These are phyloP conservation scores for Penicillium nordicum DNA, from an alignment of 2,329 filamentous ascomycete genomes.

Conservation along the genomic window DNA sequence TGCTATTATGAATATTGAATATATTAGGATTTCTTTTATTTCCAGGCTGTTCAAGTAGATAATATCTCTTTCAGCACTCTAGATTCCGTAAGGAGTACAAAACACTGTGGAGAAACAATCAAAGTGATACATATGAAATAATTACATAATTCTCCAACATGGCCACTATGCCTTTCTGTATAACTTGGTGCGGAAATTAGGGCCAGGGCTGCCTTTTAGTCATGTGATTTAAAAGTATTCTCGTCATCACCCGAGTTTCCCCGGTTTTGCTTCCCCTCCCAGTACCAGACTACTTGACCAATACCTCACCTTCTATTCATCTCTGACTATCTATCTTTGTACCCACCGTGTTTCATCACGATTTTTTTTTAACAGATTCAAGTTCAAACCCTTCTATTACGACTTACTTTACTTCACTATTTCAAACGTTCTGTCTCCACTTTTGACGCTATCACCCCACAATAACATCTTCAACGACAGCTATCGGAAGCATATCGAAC, in stretches of 20 bases:
- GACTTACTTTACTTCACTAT: background rate
- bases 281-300: conserved; percentile 12
- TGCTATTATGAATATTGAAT: background rate
- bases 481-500: conserved; percentile 9
- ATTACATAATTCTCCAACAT: background rate
- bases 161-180: background rate
- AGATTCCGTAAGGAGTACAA: background rate
- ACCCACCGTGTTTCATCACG: background rate
- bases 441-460: conserved; percentile 22
- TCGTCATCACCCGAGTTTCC: conserved; percentile 11
- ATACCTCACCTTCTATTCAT: conserved; percentile 16
- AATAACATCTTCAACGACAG: conserved; percentile 9
- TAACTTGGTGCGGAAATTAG: conserved; percentile 2
- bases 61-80: background rate
- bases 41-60: background rate
- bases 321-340: conserved; percentile 1
- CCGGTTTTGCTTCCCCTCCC: conserved; percentile 8
- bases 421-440: conserved; percentile 14
- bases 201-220: conserved; percentile 6
- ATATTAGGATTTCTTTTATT: background rate
- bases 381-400: background rate
- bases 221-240: conserved; percentile 5
- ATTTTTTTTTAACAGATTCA: background rate
- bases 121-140: background rate
- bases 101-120: conserved; percentile 1